Evolutionary conservation across 176 grass and related monocot species (phyloP).

Genomic region (Musa troglodytarum): DNA sequence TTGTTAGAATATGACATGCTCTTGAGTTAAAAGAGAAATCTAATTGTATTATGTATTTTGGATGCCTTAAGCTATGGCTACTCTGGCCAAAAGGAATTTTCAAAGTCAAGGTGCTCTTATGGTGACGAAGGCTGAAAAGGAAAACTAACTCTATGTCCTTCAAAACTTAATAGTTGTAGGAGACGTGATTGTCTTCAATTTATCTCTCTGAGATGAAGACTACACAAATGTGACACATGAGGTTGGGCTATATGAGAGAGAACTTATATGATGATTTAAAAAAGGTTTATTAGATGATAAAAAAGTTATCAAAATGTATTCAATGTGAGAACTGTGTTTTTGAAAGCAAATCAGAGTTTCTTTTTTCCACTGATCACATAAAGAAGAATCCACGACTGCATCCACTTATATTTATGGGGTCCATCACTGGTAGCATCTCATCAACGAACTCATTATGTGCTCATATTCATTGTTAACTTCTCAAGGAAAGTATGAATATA

Average conservation of each 20-base stretch:
- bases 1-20: too few species aligned
- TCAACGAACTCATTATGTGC: background rate
- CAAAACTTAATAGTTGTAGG: too few species aligned
- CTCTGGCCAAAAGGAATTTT: too few species aligned
- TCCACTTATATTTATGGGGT: background rate
- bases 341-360: background rate
- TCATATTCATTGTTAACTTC: background rate
- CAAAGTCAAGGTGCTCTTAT: too few species aligned
- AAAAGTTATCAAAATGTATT: background rate
- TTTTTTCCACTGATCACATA: background rate
- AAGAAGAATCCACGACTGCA: background rate
- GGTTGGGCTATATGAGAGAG: background rate
- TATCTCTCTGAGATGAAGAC: background rate
- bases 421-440: background rate
- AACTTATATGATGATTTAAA: background rate
- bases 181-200: too few species aligned
- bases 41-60: too few species aligned
- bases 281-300: background rate
- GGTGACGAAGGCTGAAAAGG: too few species aligned
- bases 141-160: too few species aligned
- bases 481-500: background rate
- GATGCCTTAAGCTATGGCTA: too few species aligned
- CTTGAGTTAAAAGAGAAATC: too few species aligned
- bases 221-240: background rate
- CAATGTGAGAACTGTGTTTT: background rate